Evolutionary conservation across 1,284 basidiomycete species (phyloP), one percentile per base, ranked within the genome.

Genomic region (Tilletia horrida): DNA sequence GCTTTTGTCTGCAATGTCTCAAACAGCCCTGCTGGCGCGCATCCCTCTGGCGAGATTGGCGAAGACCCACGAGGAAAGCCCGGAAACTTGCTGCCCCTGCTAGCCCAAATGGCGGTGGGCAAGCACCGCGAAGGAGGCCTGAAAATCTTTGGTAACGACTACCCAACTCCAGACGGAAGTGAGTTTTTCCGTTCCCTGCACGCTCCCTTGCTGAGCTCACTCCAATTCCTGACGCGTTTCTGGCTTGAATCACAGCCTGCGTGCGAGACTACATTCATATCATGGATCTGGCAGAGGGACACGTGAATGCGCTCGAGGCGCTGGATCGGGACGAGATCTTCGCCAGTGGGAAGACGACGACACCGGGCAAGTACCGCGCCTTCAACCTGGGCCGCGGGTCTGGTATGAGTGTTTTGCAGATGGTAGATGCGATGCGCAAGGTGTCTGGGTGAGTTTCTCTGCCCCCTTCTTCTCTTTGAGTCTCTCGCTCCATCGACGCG

Each of bases 71-170:
- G 88, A 64, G 96, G 96, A 65, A 90, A 92, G 72, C 96, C 96
- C 6, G 93, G 92, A 69, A 98, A 99, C 83, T 87, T 99, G 35
- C 85, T 99, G 43, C 96, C 96, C 14, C 85, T 98, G 8, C 88
- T 98, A 50, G 91, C 93, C 3, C 93, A 97, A 68, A 97, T 98
- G 87, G 94, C 96, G 2, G 85, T 93, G 65, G 96, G 96, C 50
- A 89, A 93, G 71, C 88, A 94, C 77, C 88, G 90, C 73, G 88
- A 91, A 69, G 84, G 88, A 9, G 88, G 87, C 7, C 85, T 99
- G 67, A 91, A 93, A 82, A 91, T 99, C 14, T 98, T 97, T 81
- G 96, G 96, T 62, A 92, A 96, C 82, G 93, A 99, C 84, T 99
- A 97, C 83, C 93, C 94, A 31, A 98, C 95, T 1, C 88, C 88